A percentile compares a stretch with the other conserved stretches of the same genome.
These are phyloP conservation scores for Candida anutae DNA, from an alignment of 1,139 yeast genomes.

Conservation along the genomic window DNA sequence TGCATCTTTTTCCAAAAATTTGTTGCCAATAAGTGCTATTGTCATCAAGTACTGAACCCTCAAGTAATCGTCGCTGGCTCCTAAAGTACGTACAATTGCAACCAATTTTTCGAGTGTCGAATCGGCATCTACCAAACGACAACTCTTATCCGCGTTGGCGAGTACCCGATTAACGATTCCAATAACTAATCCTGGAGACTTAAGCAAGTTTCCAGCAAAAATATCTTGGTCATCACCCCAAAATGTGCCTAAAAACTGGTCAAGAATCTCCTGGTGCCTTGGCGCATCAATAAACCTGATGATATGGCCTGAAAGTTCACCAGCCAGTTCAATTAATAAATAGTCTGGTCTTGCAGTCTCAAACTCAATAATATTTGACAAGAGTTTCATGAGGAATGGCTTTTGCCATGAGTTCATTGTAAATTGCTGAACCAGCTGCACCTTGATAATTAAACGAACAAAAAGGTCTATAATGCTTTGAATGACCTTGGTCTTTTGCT, in stretches of 20 bases:
- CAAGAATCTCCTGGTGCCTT: conserved; percentile 32
- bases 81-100: conserved; percentile 9
- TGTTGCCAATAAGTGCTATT: conserved; percentile 52
- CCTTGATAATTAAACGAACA: conserved; percentile 16
- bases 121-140: conserved; percentile 7
- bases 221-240: conserved; percentile 2
- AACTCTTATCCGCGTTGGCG: conserved; percentile 41
- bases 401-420: conserved; percentile 38
- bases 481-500: conserved; percentile 7
- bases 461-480: conserved; percentile 19
- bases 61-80: conserved; percentile 15
- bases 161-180: conserved; percentile 43
- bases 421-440: conserved; percentile 17
- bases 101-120: conserved; percentile 9
- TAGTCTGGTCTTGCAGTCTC: conserved; percentile 5
- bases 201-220: conserved; percentile 15
- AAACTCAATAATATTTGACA: conserved; percentile 8
- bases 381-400: conserved; percentile 26
- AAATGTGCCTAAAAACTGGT: conserved; percentile 23
- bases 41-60: conserved; percentile 55
- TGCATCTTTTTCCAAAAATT: conserved; percentile 13
- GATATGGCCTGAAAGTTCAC: conserved; percentile 30
- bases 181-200: conserved; percentile 31
- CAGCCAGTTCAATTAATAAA: conserved; percentile 22
- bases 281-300: conserved; percentile 27